Percentiles rank a stretch among this genome's conserved stretches.
Evolutionary conservation across 306 rosid species (phyloP).

Genomic region (Fragaria nilgerrensis): DNA sequence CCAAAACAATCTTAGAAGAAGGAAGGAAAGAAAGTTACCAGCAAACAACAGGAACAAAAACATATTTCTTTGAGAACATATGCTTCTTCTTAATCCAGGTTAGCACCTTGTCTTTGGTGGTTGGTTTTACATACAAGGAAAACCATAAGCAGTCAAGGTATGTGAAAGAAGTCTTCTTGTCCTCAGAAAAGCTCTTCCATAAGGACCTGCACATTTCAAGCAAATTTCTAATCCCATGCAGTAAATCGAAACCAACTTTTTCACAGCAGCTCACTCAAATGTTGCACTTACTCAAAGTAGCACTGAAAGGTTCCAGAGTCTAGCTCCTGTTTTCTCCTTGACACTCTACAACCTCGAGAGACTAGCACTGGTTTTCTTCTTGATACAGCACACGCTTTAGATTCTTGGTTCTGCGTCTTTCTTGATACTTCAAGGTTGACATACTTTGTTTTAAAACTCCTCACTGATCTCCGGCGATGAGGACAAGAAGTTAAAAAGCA

Average conservation of each 20-base stretch:
- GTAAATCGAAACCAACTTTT: not conserved
- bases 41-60: slow-evolving; percentile 79
- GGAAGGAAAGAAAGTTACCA: slow-evolving; percentile 47
- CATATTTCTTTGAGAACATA: slow-evolving; percentile 71
- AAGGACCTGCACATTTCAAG: slow-evolving; percentile 47
- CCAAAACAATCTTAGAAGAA: not conserved
- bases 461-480: slow-evolving; percentile 31
- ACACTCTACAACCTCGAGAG: slow-evolving; percentile 10
- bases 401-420: not conserved
- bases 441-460: slow-evolving; percentile 5
- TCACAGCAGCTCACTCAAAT: slow-evolving; percentile 4
- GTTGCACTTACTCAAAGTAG: slow-evolving; percentile 54
- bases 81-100: slow-evolving; percentile 57
- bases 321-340: slow-evolving; percentile 32
- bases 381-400: not conserved
- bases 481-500: slow-evolving; percentile 22
- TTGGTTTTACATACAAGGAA: slow-evolving; percentile 37
- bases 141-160: slow-evolving; percentile 77
- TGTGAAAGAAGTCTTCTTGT: slow-evolving; percentile 45
- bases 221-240: slow-evolving; percentile 23
- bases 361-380: not conserved
- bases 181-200: slow-evolving; percentile 61
- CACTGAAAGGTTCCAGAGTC: slow-evolving; percentile 46
- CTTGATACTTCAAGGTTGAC: not conserved
- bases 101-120: slow-evolving; percentile 54